Conservation (phyloP, 345 rosid species). For the Leavenworthia alabamica region DNA sequence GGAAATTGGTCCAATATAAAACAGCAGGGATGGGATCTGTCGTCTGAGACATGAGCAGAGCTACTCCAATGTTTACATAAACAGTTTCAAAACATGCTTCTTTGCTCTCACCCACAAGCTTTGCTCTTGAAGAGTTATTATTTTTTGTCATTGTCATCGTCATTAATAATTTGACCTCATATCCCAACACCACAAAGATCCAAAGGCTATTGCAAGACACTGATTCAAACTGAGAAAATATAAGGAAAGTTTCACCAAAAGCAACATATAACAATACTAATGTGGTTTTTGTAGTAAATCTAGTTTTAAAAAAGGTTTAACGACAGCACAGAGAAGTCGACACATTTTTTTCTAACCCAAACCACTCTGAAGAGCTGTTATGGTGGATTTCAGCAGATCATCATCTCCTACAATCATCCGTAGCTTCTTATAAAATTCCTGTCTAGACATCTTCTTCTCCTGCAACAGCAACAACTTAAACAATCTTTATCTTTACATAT, state of each 20-base stretch:
- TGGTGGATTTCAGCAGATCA: conserved; percentile 51
- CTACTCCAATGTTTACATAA: conserved; percentile 15
- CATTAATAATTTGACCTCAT: no score
- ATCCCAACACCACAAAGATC: no score
- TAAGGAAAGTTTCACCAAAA: background rate
- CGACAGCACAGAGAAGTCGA: conserved; percentile 22
- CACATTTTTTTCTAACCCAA: conserved; percentile 13
- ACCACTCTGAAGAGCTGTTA: conserved; percentile 48
- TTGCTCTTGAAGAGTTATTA: background rate
- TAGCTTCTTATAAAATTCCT: conserved; percentile 51
- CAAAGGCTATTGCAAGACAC: no score
- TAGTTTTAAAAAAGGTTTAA: no score
- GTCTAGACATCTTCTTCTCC: conserved; percentile 55
- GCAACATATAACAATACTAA: background rate
- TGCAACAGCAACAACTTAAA: conserved; percentile 17
- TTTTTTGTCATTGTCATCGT: background rate
- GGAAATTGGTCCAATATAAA: conserved; percentile 82
- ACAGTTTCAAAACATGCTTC: background rate
- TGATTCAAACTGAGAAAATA: no score
- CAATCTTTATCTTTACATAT: conserved; percentile 3
- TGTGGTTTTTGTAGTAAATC: no score
- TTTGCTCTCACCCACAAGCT: background rate
- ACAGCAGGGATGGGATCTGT: conserved; percentile 80
- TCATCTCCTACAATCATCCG: conserved; percentile 59
- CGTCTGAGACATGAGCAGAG: conserved; percentile 31